phyloP scores from a whole-genome alignment of 1,284 basidiomycete genomes.

The Schizophyllum commune region DNA sequence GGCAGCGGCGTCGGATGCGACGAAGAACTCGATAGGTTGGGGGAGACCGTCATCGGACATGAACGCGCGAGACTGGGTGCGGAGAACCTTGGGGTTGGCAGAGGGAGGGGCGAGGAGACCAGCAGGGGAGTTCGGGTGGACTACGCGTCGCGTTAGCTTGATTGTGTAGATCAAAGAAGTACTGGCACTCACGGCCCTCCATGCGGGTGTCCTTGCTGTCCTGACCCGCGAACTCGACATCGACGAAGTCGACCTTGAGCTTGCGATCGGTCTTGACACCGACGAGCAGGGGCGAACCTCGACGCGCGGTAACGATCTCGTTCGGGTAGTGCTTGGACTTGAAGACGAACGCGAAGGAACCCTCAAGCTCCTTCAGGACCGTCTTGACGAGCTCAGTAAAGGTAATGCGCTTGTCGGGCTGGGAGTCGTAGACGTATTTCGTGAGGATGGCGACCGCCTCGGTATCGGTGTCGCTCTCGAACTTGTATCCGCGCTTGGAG shows the following conservation, averaged over 20 bases:
- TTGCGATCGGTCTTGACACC: slow-evolving; percentile 99
- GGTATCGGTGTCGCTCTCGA: slow-evolving; percentile 96
- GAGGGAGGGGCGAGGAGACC: slow-evolving; percentile 74
- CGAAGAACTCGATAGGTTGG: slow-evolving; percentile 99
- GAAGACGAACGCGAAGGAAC: slow-evolving; percentile 99
- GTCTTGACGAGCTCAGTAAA: slow-evolving; percentile 95
- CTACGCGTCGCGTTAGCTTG: slow-evolving; percentile 22
- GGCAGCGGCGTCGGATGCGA: slow-evolving; percentile 95
- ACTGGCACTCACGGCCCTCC: slow-evolving; percentile 46
- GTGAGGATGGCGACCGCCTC: slow-evolving; percentile 94
- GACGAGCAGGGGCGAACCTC: slow-evolving; percentile 94
- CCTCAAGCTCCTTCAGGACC: slow-evolving; percentile 96
- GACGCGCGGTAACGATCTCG: slow-evolving; percentile 92
- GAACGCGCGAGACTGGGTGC: slow-evolving; percentile 96
- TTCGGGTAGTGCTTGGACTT: slow-evolving; percentile 96
- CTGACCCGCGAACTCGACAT: slow-evolving; percentile 86
- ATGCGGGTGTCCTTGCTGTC: slow-evolving; percentile 49
- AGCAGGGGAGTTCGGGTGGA: slow-evolving; percentile 42
- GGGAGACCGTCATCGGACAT: slow-evolving; percentile 98
- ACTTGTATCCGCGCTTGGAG: slow-evolving; percentile 92
- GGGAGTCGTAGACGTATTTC: slow-evolving; percentile 96
- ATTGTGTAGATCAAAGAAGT: neutral
- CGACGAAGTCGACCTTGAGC: slow-evolving; percentile 99
- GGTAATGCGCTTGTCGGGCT: slow-evolving; percentile 80
- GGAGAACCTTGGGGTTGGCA: slow-evolving; percentile 75